Percentiles rank a stretch among this genome's conserved stretches.
These are phyloP conservation scores for Plantago rigida DNA, from an alignment of 305 asterid species.

Conservation along the genomic window DNA sequence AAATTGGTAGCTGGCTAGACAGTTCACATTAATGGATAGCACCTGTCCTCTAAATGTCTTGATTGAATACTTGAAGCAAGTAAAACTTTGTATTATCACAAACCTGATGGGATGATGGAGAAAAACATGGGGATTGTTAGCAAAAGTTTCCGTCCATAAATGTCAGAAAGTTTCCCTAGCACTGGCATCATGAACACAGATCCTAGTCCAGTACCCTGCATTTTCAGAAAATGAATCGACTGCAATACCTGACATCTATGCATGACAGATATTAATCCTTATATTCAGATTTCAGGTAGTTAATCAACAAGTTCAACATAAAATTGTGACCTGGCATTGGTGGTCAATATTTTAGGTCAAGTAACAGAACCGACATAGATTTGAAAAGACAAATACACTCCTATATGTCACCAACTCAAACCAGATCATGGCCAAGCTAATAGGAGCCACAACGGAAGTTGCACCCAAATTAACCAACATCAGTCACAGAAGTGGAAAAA, in stretches of 20 bases:
- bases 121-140: constrained; percentile 30
- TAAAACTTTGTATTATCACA: neutral
- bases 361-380: neutral
- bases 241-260: neutral
- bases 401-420: neutral
- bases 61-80: neutral
- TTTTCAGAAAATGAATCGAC: neutral
- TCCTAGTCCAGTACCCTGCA: constrained; percentile 36
- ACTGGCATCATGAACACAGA: constrained; percentile 39
- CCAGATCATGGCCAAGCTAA: neutral
- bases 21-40: neutral
- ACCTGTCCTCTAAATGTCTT: too few relatives aligned
- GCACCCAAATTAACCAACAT: neutral
- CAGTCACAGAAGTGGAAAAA: too few relatives aligned
- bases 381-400: neutral
- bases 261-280: neutral
- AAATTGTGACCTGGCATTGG: too few relatives aligned
- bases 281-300: neutral
- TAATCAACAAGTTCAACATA: neutral
- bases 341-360: neutral
- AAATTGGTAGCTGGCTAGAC: neutral
- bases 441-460: neutral
- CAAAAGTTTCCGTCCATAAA: constrained; percentile 34
- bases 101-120: constrained; percentile 32
- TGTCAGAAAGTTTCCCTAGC: constrained; percentile 36